Evolutionary conservation across 1,139 yeast species (phyloP).

Genomic region (Chernovozyma aurita): DNA sequence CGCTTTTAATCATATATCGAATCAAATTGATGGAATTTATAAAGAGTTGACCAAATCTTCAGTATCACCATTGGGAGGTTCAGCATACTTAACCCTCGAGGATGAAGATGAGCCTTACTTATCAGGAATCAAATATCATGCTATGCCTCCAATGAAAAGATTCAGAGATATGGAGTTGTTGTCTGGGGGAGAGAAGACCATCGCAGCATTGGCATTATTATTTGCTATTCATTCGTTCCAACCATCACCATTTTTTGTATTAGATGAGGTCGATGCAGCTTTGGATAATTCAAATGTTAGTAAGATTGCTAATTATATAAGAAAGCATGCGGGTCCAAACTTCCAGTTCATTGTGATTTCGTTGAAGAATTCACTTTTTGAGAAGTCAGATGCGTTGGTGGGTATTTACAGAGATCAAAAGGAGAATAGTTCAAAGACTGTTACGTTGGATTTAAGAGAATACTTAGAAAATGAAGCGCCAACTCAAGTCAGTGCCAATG

Average conservation of each 20-base stretch:
- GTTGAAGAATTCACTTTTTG: constrained; percentile 81
- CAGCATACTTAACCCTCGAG: constrained; percentile 83
- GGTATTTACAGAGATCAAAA: constrained; percentile 89
- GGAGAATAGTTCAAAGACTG: constrained; percentile 69
- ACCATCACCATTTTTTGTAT: constrained; percentile 92
- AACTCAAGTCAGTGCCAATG: background rate
- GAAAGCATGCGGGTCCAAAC: constrained; percentile 68
- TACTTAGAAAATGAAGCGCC: constrained; percentile 43
- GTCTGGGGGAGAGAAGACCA: constrained; percentile 96
- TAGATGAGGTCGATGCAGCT: constrained; percentile 98
- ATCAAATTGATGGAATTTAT: constrained; percentile 72
- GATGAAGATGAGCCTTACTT: constrained; percentile 87
- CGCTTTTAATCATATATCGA: constrained; percentile 75
- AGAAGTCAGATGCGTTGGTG: constrained; percentile 83
- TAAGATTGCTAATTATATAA: constrained; percentile 79
- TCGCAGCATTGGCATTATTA: constrained; percentile 89
- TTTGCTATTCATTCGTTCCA: constrained; percentile 89
- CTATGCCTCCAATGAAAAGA: constrained; percentile 95
- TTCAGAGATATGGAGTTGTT: constrained; percentile 89
- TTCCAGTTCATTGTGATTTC: constrained; percentile 94
- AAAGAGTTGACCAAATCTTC: constrained; percentile 75
- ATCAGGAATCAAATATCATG: constrained; percentile 83
- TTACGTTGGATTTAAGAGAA: constrained; percentile 69
- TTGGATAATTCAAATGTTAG: constrained; percentile 86
- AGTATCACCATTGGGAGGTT: constrained; percentile 79